Percentiles rank a stretch among this genome's conserved stretches.
phyloP scores from a whole-genome alignment of 2,329 filamentous ascomycete species.

The Dactylellina sp. region DNA sequence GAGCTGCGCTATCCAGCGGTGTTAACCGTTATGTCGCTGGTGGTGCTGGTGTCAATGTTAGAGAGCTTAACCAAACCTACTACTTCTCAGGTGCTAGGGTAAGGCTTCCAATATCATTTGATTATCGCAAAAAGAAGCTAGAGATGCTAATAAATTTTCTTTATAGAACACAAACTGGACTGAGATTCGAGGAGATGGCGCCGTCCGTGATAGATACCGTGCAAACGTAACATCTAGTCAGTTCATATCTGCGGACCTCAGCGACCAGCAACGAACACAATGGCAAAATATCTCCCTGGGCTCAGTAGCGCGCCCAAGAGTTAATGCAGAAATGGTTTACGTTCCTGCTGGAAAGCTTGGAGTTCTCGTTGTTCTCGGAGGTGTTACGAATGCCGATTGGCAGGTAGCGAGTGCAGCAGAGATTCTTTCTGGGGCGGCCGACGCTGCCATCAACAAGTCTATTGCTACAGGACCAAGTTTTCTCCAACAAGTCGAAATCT shows the following conservation, averaged over 20 bases:
- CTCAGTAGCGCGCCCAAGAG: slow-evolving; percentile 61
- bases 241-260: slow-evolving; percentile 65
- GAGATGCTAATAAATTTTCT: background rate
- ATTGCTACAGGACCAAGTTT: slow-evolving; percentile 52
- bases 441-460: slow-evolving; percentile 24
- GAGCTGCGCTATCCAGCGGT: slow-evolving; percentile 7
- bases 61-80: slow-evolving; percentile 42
- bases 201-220: slow-evolving; percentile 13
- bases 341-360: slow-evolving; percentile 59
- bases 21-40: slow-evolving; percentile 58
- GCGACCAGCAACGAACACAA: slow-evolving; percentile 61
- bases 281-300: slow-evolving; percentile 64
- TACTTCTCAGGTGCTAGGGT: slow-evolving; percentile 54
- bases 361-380: slow-evolving; percentile 59
- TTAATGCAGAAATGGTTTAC: slow-evolving; percentile 66
- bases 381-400: slow-evolving; percentile 48
- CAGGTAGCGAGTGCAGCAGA: slow-evolving; percentile 3
- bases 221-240: slow-evolving; percentile 62
- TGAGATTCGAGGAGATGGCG: slow-evolving; percentile 40
- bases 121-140: background rate
- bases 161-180: slow-evolving; percentile 37
- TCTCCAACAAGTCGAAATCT: slow-evolving; percentile 58
- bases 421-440: background rate
- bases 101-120: slow-evolving; percentile 12
- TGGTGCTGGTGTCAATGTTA: slow-evolving; percentile 59